A percentile compares a stretch with the other conserved stretches of the same genome.
These are phyloP conservation scores for Penicillium pulvis DNA, from an alignment of 495 filamentous ascomycete species.

Conservation along the genomic window DNA sequence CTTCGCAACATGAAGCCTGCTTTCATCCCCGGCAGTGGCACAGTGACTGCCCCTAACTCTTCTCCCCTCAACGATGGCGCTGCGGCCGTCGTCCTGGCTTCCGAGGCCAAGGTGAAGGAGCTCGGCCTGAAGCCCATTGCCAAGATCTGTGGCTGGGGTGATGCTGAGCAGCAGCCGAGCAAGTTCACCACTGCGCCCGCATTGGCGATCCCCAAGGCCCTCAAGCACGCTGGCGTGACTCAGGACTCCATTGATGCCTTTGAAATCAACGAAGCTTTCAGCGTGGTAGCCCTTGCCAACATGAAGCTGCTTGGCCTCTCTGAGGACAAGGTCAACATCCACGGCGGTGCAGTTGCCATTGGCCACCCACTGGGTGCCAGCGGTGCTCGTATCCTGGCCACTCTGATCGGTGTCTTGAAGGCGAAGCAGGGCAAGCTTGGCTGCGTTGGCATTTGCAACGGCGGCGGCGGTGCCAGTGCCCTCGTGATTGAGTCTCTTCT, in stretches of 20 bases:
- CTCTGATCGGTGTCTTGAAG: constrained; percentile 82
- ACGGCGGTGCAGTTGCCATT: constrained; percentile 93
- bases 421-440: constrained; percentile 93
- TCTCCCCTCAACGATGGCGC: constrained; percentile 95
- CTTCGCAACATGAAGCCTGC: constrained; percentile 80
- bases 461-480: constrained; percentile 90
- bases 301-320: constrained; percentile 80
- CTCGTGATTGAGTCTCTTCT: constrained; percentile 74
- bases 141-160: constrained; percentile 95
- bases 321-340: constrained; percentile 90
- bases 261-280: constrained; percentile 99
- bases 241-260: constrained; percentile 82
- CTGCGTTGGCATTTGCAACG: constrained; percentile 95
- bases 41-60: constrained; percentile 96
- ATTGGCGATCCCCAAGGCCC: constrained; percentile 94
- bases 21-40: constrained; percentile 79
- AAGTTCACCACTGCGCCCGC: constrained; percentile 96
- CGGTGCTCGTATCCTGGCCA: constrained; percentile 91
- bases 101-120: constrained; percentile 84
- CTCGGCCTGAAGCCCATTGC: constrained; percentile 87
- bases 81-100: constrained; percentile 86
- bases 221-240: constrained; percentile 83
- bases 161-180: constrained; percentile 83
- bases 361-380: constrained; percentile 94
- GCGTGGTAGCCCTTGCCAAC: constrained; percentile 93